These are phyloP conservation scores for Bondarzewia mesenterica DNA, from an alignment of 1,284 basidiomycete genomes.

Conservation along the genomic window DNA sequence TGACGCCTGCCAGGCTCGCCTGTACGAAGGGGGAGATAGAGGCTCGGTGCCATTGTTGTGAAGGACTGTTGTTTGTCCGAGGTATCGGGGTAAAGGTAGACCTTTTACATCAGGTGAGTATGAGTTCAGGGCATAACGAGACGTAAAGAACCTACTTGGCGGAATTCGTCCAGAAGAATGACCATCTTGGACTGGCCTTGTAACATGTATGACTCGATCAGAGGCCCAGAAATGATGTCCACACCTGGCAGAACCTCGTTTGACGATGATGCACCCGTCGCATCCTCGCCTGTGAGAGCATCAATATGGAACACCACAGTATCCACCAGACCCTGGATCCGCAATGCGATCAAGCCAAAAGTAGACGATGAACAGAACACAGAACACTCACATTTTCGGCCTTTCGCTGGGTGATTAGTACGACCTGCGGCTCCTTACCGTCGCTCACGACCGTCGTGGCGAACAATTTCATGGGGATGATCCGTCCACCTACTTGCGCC, in stretches of 20 bases:
- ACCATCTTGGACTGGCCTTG: constrained; percentile 38
- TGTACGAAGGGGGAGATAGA: constrained; percentile 51
- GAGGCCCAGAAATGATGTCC: constrained; percentile 49
- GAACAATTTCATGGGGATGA: constrained; percentile 53
- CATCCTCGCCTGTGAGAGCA: constrained; percentile 67
- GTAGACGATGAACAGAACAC: constrained; percentile 3
- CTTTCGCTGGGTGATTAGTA: constrained; percentile 50
- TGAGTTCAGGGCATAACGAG: not conserved
- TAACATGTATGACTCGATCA: constrained; percentile 52
- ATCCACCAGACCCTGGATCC: constrained; percentile 43
- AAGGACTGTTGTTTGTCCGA: constrained; percentile 34
- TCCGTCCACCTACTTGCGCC: constrained; percentile 39
- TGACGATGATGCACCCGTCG: constrained; percentile 19
- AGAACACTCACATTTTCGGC: constrained; percentile 47
- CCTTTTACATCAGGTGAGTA: constrained; percentile 23
- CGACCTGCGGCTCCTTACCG: constrained; percentile 44
- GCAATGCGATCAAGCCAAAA: constrained; percentile 4
- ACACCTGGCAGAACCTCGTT: constrained; percentile 42
- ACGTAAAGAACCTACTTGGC: constrained; percentile 35
- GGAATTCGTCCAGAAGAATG: constrained; percentile 58
- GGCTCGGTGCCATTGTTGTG: constrained; percentile 28
- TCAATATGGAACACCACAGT: constrained; percentile 76
- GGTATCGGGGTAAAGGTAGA: constrained; percentile 59
- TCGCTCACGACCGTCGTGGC: constrained; percentile 42
- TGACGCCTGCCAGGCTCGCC: constrained; percentile 31